Conservation (phyloP, 2,329 filamentous ascomycete species). For the Penicillium sp. region DNA sequence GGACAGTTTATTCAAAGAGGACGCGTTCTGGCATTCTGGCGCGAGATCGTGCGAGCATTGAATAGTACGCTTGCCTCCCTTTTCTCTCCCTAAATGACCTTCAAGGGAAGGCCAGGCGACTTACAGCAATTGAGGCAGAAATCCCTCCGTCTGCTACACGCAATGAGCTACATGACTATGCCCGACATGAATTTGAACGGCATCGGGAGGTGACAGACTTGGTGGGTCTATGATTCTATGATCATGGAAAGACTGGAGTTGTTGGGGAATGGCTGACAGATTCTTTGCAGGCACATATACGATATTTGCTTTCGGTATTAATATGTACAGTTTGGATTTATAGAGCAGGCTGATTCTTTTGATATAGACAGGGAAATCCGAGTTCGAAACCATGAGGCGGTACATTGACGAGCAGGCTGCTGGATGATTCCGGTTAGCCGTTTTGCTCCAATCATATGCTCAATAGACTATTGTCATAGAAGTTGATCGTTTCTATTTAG, state of each 20-base stretch:
- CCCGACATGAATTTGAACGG: constrained; percentile 43
- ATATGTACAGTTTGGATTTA: not conserved
- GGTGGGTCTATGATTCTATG: constrained; percentile 25
- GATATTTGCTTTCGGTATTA: constrained; percentile 44
- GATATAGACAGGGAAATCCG: constrained; percentile 42
- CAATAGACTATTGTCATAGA: not conserved
- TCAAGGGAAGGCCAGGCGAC: not conserved
- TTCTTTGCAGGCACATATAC: constrained; percentile 37
- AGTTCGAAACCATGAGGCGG: constrained; percentile 45
- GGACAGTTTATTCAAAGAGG: constrained; percentile 43
- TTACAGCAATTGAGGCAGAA: constrained; percentile 24
- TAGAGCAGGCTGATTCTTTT: constrained; percentile 2
- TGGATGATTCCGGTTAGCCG: constrained; percentile 12
- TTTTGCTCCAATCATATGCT: not conserved
- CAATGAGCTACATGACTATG: constrained; percentile 41
- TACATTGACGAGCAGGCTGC: constrained; percentile 45
- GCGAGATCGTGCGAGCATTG: constrained; percentile 40
- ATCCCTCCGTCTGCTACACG: constrained; percentile 40
- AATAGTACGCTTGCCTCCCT: constrained; percentile 29
- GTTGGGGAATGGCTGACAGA: not conserved
- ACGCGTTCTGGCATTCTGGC: constrained; percentile 42
- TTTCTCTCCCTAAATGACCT: not conserved
- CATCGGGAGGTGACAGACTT: constrained; percentile 42
- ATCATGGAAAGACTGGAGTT: not conserved
- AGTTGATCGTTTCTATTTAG: not conserved